These are phyloP conservation scores for Oryza punctata DNA, from an alignment of 176 grass and related monocot species.

Conservation along the genomic window DNA sequence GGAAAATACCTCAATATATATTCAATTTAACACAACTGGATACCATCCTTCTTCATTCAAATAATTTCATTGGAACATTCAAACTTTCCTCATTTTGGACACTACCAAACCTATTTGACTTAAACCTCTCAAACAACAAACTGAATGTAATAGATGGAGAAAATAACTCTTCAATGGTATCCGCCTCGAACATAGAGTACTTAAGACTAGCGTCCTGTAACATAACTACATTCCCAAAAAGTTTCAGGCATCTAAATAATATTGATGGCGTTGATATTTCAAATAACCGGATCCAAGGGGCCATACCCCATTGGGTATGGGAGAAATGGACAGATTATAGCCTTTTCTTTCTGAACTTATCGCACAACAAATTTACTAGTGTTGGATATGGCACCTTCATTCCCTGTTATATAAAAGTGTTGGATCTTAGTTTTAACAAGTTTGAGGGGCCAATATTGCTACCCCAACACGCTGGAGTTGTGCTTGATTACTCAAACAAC, in stretches of 20 bases:
- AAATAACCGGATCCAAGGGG: slow-evolving; percentile 39
- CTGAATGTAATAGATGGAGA: slow-evolving; percentile 32
- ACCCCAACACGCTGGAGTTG: too few species aligned
- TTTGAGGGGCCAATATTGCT: too few species aligned
- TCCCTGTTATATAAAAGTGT: not conserved
- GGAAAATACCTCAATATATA: slow-evolving; percentile 39
- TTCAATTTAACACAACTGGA: slow-evolving; percentile 38
- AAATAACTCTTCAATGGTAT: not conserved
- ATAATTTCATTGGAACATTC: slow-evolving; percentile 44
- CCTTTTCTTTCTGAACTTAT: slow-evolving; percentile 33
- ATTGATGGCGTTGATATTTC: slow-evolving; percentile 48
- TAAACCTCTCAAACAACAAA: slow-evolving; percentile 49
- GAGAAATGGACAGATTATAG: not conserved
- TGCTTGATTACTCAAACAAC: too few species aligned
- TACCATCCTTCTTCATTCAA: slow-evolving; percentile 36
- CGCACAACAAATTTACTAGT: slow-evolving; percentile 44
- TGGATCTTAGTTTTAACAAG: too few species aligned
- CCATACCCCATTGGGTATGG: slow-evolving; percentile 52
- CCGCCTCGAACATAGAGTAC: slow-evolving; percentile 23
- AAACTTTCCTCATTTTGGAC: not conserved
- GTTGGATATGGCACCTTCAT: slow-evolving; percentile 12
- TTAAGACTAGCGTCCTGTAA: slow-evolving; percentile 53
- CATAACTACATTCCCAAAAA: slow-evolving; percentile 38
- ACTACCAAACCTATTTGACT: slow-evolving; percentile 19
- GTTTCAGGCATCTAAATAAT: slow-evolving; percentile 16